Base-by-base conservation (phyloP, 805 yeast species). In the Candida alai region DNA sequence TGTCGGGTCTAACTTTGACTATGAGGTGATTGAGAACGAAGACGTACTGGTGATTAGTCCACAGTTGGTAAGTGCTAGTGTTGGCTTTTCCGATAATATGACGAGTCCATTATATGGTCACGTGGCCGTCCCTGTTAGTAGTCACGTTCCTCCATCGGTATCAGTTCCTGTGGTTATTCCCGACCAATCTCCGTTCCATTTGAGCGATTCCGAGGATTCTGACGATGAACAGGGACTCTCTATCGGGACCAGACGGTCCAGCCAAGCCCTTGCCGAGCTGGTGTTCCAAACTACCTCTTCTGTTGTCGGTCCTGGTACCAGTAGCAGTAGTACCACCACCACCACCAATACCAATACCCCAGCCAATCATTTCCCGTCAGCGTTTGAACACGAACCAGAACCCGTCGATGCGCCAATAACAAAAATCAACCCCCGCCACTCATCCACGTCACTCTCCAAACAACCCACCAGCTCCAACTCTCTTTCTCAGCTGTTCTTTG, bases 241-340 rank as follows among this genome's bases (percentile, higher is more conserved):
- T 3, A 65, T 66, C 21, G 57, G 56, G 4, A 57, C 71, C 3
- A 48, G 65, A 36, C 49, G 52, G 27, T 63, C 70, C 9, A 62
- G 69, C 48, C 70, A 65, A 40, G 58, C 68, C 19, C 50, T 66
- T 35, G 71, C 70, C 10, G 68, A 66, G 36, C 68, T 54, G 55
- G 60, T 61, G 19, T 62, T 64, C 46, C 33, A 17, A 4, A 55
- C 55, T 15, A 23, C 28, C 11, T 11, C 36, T 20, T 27, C n/a
- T 21, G 10, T 10, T 10, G 9, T 21, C 24, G n/a, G n/a, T 21
- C 24, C 9, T n/a, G n/a, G n/a, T n/a, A n/a, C n/a, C n/a, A n/a
- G n/a, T n/a, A n/a, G n/a, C n/a, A n/a, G n/a, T n/a, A n/a, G n/a
- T n/a, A n/a, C n/a, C n/a, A n/a, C 15, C 19, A 2, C 2, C 28